These are phyloP conservation scores for Penicillium alfredii DNA, from an alignment of 495 filamentous ascomycete species.

Conservation along the genomic window DNA sequence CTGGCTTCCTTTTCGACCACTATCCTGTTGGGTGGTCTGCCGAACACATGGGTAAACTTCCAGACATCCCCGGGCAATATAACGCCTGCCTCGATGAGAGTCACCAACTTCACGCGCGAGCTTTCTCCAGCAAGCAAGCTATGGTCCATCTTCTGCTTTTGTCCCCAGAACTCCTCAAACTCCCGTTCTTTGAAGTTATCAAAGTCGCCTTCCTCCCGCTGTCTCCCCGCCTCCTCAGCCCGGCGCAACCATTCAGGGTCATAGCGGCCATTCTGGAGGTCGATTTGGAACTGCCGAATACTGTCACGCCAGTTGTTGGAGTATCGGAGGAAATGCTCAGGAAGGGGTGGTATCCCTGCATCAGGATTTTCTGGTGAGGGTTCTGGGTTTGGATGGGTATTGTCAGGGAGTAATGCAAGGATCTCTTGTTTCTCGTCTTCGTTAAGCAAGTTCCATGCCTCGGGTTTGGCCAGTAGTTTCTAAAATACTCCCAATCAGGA, in stretches of 20 bases:
- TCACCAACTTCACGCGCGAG: slow-evolving; percentile 42
- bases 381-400: slow-evolving; percentile 33
- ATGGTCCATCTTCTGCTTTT: slow-evolving; percentile 47
- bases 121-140: slow-evolving; percentile 42
- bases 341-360: slow-evolving; percentile 33
- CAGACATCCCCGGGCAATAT: slow-evolving; percentile 50
- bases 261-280: slow-evolving; percentile 56
- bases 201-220: slow-evolving; percentile 61
- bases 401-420: slow-evolving; percentile 50
- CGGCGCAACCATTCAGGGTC: slow-evolving; percentile 60
- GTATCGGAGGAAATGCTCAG: slow-evolving; percentile 44
- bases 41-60: slow-evolving; percentile 34
- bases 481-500: slow-evolving; percentile 22
- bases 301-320: slow-evolving; percentile 46
- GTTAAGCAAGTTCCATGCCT: slow-evolving; percentile 53
- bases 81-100: slow-evolving; percentile 39
- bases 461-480: slow-evolving; percentile 50
- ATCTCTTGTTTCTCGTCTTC: slow-evolving; percentile 51
- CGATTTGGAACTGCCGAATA: slow-evolving; percentile 50
- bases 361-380: slow-evolving; percentile 26
- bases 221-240: slow-evolving; percentile 55
- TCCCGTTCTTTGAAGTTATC: slow-evolving; percentile 60
- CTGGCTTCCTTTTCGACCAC: slow-evolving; percentile 46
- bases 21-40: slow-evolving; percentile 21
- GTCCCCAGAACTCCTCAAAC: slow-evolving; percentile 66